phyloP scores from a whole-genome alignment of 1,284 basidiomycete genomes.

The Athelia sp. region DNA sequence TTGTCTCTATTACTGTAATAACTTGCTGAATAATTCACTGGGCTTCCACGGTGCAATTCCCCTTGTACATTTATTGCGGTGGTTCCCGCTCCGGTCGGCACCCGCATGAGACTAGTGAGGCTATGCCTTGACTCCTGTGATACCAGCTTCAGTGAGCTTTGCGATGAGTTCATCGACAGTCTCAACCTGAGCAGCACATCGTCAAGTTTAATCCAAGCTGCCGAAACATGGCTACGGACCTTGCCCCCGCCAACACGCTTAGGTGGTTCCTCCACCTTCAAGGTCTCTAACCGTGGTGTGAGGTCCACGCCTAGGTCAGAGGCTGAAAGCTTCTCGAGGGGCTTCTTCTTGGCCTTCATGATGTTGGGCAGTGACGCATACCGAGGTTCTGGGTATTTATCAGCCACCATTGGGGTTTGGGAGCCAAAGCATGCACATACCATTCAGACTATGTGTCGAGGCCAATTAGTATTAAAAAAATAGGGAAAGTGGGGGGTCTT shows the following conservation, averaged over 20 bases:
- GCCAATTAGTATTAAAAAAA: background rate
- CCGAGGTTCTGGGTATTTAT: constrained; percentile 65
- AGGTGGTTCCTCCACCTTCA: constrained; percentile 91
- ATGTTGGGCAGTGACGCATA: constrained; percentile 94
- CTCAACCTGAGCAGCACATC: constrained; percentile 50
- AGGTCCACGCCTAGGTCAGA: constrained; percentile 83
- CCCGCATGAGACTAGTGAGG: background rate
- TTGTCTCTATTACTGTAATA: no score
- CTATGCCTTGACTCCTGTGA: constrained; percentile 43
- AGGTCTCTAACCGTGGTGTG: constrained; percentile 77
- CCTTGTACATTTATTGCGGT: no score
- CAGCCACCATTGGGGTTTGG: background rate
- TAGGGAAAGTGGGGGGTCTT: constrained; percentile 21
- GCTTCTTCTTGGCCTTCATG: constrained; percentile 99
- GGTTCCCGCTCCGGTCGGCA: no score
- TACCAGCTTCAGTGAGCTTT: constrained; percentile 89
- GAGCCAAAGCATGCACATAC: constrained; percentile 25
- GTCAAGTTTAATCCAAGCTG: background rate
- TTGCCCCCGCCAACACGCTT: constrained; percentile 91
- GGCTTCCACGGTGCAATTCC: no score
- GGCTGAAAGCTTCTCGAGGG: constrained; percentile 80
- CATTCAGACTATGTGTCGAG: constrained; percentile 43
- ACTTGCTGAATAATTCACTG: no score
- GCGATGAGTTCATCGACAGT: constrained; percentile 87
- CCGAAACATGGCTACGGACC: constrained; percentile 37